Conservation (phyloP, 495 filamentous ascomycete species). For the Xeromyces bisporus region DNA sequence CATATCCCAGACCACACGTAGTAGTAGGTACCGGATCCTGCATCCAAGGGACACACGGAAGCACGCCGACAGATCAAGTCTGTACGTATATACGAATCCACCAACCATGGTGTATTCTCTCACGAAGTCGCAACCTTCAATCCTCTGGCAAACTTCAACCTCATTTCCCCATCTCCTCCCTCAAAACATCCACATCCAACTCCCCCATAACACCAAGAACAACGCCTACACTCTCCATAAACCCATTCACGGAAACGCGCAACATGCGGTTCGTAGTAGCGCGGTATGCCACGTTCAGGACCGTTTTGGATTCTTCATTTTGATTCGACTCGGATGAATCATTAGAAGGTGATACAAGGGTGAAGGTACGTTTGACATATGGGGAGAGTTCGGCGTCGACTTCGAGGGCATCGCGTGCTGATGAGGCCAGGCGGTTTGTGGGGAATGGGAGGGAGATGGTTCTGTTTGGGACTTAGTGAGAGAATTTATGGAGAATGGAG, state of each 20-base stretch:
- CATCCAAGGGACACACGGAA: too few species aligned
- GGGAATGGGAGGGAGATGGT: conserved; percentile 72
- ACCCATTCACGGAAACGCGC: conserved; percentile 93
- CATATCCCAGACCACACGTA: too few species aligned
- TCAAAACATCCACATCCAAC: conserved; percentile 69
- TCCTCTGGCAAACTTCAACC: too few species aligned
- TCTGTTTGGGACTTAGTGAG: conserved; percentile 23
- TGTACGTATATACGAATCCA: too few species aligned
- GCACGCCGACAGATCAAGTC: too few species aligned
- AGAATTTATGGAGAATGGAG: conserved; percentile 1
- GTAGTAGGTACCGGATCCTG: too few species aligned
- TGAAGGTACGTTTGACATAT: conserved; percentile 56
- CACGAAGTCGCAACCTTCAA: too few species aligned
- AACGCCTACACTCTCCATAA: conserved; percentile 77
- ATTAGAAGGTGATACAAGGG: conserved; percentile 25
- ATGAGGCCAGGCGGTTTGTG: conserved; percentile 56
- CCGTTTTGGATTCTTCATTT: conserved; percentile 28
- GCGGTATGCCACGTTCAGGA: conserved; percentile 61
- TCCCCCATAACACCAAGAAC: conserved; percentile 77
- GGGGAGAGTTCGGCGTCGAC: conserved; percentile 84
- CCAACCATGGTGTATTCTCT: too few species aligned
- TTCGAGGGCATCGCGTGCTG: conserved; percentile 55
- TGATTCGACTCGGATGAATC: conserved; percentile 9
- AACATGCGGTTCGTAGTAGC: conserved; percentile 94
- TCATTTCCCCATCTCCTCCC: conserved; percentile 6